These are phyloP conservation scores for Styphnolobium japonicum DNA, from an alignment of 306 rosid genomes.

Conservation along the genomic window DNA sequence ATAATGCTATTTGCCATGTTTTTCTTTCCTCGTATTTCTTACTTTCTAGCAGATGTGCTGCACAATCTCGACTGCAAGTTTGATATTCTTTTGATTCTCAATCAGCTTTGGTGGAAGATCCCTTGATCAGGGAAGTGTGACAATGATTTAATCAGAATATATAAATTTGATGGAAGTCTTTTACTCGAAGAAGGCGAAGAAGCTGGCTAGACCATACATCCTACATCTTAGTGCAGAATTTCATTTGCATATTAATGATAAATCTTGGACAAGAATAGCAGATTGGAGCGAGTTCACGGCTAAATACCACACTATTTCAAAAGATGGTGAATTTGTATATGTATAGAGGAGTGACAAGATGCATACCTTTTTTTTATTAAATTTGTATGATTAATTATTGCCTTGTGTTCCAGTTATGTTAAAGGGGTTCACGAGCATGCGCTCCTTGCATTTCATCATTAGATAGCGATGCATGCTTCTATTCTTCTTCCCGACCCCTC, in stretches of 20 bases:
- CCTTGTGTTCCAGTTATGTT: slow-evolving; percentile 19
- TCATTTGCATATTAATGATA: slow-evolving; percentile 16
- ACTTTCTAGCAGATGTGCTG: slow-evolving; percentile 29
- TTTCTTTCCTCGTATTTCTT: not conserved
- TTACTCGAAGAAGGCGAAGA: slow-evolving; percentile 17
- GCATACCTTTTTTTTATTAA: not conserved
- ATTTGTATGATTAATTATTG: not conserved
- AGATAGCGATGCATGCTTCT: not conserved
- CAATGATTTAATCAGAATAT: slow-evolving; percentile 12
- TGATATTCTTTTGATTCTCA: slow-evolving; percentile 18
- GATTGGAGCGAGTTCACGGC: slow-evolving; percentile 20
- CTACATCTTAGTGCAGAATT: slow-evolving; percentile 14
- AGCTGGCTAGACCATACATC: slow-evolving; percentile 12
- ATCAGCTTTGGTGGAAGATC: slow-evolving; percentile 17
- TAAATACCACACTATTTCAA: slow-evolving; percentile 26
- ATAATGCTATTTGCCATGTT: too few relatives aligned
- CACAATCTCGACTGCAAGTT: slow-evolving; percentile 29
- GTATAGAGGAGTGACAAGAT: slow-evolving; percentile 38
- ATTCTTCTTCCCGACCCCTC: not conserved
- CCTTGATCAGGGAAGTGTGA: slow-evolving; percentile 6
- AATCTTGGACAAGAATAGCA: not conserved
- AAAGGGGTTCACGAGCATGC: not conserved
- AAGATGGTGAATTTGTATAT: slow-evolving; percentile 43
- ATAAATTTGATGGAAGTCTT: slow-evolving; percentile 5
- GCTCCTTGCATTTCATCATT: not conserved